These are phyloP conservation scores for Moricandia arvensis DNA, from an alignment of 345 rosid species.

Conservation along the genomic window DNA sequence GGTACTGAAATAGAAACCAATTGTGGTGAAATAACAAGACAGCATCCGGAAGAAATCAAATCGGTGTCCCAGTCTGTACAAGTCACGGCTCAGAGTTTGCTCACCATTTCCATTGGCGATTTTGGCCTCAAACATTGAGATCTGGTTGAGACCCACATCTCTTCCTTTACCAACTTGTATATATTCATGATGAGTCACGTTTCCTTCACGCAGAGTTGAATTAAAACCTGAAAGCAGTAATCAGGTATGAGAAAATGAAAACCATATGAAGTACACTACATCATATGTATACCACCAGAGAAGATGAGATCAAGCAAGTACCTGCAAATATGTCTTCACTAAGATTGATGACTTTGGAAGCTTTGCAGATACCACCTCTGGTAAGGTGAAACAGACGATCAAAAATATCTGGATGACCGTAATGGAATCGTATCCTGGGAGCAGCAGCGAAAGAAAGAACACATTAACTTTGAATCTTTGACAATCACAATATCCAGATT, in stretches of 20 bases:
- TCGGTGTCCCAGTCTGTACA: slow-evolving; percentile 78
- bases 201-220: slow-evolving; percentile 86
- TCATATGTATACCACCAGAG: background rate
- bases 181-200: slow-evolving; percentile 88
- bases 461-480: slow-evolving; percentile 18
- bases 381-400: slow-evolving; percentile 89
- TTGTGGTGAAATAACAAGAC: slow-evolving; percentile 78
- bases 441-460: slow-evolving; percentile 16
- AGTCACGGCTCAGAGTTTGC: slow-evolving; percentile 84
- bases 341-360: slow-evolving; percentile 79
- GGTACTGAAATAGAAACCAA: slow-evolving; percentile 89
- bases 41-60: slow-evolving; percentile 94
- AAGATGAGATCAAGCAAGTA: slow-evolving; percentile 12
- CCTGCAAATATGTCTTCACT: slow-evolving; percentile 92
- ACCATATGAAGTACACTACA: background rate
- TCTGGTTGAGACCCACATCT: slow-evolving; percentile 95
- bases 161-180: slow-evolving; percentile 96
- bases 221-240: slow-evolving; percentile 58
- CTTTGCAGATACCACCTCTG: slow-evolving; percentile 91
- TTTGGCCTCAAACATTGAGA: slow-evolving; percentile 92
- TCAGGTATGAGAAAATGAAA: slow-evolving; percentile 9
- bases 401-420: slow-evolving; percentile 93
- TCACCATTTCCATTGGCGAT: slow-evolving; percentile 90
- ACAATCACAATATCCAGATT: background rate
- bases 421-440: slow-evolving; percentile 84